Evolutionary conservation across 2,329 filamentous ascomycete species (phyloP).

Genomic region (Colletotrichum neosansevieriae): DNA sequence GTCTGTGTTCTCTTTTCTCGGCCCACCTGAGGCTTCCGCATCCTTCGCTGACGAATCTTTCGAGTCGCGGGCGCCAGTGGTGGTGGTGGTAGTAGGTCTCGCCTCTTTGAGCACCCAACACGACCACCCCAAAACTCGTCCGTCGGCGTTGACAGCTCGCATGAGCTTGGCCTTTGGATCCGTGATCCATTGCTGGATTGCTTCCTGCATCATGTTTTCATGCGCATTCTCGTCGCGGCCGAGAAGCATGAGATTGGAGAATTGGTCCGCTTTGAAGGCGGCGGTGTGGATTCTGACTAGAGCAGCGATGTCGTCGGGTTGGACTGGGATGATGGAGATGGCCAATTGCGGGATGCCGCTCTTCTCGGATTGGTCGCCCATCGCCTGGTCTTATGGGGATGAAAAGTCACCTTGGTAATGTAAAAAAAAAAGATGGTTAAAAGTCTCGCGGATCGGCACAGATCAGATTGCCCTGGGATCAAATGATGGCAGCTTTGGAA

Average conservation of each 20-base stretch:
- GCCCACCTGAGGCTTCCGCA: not conserved
- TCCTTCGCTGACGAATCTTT: no score
- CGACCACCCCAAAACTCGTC: constrained; percentile 13
- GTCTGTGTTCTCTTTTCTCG: not conserved
- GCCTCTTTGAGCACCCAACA: constrained; percentile 19
- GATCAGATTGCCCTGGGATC: not conserved
- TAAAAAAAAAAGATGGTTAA: no score
- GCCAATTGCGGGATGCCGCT: not conserved
- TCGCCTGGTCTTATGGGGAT: not conserved
- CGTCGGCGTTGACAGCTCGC: constrained; percentile 8
- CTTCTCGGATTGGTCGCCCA: not conserved
- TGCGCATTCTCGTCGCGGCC: constrained; percentile 15
- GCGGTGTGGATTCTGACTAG: constrained; percentile 11
- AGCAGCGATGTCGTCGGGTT: no score
- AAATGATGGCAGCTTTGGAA: no score
- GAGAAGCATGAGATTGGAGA: constrained; percentile 32
- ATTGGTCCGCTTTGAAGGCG: constrained; percentile 24
- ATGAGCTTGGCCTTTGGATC: constrained; percentile 9
- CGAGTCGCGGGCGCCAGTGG: no score
- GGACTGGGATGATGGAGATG: not conserved
- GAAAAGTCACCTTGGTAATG: no score
- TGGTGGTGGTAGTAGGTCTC: no score
- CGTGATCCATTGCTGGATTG: constrained; percentile 14
- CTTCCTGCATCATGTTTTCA: constrained; percentile 5
- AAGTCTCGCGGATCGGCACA: no score